Conservation (phyloP, 257 asterid genomes). For the Knoxia roxburghii region DNA sequence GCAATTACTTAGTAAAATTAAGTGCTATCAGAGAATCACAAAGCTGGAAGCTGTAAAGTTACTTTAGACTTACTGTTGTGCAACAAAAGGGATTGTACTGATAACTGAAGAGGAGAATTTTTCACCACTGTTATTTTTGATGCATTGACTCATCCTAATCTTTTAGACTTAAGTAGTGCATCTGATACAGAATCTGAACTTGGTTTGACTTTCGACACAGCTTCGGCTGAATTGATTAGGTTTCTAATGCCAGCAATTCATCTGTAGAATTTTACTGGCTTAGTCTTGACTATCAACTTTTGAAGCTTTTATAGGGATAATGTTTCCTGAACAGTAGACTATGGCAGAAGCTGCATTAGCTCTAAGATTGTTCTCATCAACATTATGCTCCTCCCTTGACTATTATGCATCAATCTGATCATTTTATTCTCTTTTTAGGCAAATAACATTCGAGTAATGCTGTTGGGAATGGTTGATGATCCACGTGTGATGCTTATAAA, state of each 20-base stretch:
- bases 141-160: not conserved
- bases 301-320: not conserved
- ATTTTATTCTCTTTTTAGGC: conserved; percentile 45
- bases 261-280: not conserved
- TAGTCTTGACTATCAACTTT: conserved; percentile 1
- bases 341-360: not conserved
- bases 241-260: not conserved
- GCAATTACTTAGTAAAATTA: not conserved
- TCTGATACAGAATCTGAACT: not conserved
- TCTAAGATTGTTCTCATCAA: not conserved
- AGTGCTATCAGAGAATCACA: not conserved
- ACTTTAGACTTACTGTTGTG: not conserved
- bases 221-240: not conserved
- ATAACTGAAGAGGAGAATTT: not conserved
- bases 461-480: conserved; percentile 97
- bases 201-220: not conserved
- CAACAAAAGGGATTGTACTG: no score
- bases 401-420: conserved; percentile 5
- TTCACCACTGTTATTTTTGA: not conserved
- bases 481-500: conserved; percentile 97
- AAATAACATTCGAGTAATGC: conserved; percentile 88
- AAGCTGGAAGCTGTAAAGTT: not conserved
- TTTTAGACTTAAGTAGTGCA: not conserved
- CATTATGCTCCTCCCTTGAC: not conserved
- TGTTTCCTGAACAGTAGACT: not conserved